Percentiles rank a stretch among this genome's conserved stretches.
Conservation (phyloP, 805 yeast genomes). For the Nakazawaea wyomingensis region DNA sequence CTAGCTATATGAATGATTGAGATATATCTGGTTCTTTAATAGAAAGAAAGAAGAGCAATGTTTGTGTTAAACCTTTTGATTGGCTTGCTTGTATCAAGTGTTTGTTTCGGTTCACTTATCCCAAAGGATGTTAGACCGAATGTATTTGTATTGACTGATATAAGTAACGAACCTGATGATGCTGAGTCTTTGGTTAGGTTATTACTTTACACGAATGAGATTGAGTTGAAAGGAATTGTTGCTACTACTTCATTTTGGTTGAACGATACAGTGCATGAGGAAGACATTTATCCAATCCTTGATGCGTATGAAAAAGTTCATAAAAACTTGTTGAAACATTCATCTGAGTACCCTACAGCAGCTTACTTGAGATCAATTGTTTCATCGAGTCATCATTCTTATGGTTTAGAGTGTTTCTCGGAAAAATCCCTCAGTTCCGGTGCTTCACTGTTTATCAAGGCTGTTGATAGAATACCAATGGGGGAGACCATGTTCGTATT, state of each 20-base stretch:
- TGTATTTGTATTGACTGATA: slow-evolving; percentile 26
- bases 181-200: slow-evolving; percentile 26
- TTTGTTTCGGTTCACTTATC: slow-evolving; percentile 8
- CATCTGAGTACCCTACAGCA: slow-evolving; percentile 23
- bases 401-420: slow-evolving; percentile 21
- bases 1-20: too few species aligned
- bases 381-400: slow-evolving; percentile 20
- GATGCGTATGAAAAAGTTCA: slow-evolving; percentile 26
- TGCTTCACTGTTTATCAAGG: slow-evolving; percentile 20
- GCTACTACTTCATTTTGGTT: slow-evolving; percentile 31
- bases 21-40: too few species aligned
- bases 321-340: slow-evolving; percentile 22
- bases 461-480: slow-evolving; percentile 17
- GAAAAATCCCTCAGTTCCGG: slow-evolving; percentile 18
- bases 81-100: not conserved
- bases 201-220: slow-evolving; percentile 26
- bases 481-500: slow-evolving; percentile 20
- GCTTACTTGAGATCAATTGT: slow-evolving; percentile 23
- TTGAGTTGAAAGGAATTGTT: slow-evolving; percentile 24
- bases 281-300: slow-evolving; percentile 26
- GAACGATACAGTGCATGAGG: slow-evolving; percentile 24
- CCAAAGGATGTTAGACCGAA: slow-evolving; percentile 21
- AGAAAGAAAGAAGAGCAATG: too few species aligned
- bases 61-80: not conserved
- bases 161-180: slow-evolving; percentile 28